Conservation (phyloP, 306 rosid genomes). For the Cucurbita argyrosperma region DNA sequence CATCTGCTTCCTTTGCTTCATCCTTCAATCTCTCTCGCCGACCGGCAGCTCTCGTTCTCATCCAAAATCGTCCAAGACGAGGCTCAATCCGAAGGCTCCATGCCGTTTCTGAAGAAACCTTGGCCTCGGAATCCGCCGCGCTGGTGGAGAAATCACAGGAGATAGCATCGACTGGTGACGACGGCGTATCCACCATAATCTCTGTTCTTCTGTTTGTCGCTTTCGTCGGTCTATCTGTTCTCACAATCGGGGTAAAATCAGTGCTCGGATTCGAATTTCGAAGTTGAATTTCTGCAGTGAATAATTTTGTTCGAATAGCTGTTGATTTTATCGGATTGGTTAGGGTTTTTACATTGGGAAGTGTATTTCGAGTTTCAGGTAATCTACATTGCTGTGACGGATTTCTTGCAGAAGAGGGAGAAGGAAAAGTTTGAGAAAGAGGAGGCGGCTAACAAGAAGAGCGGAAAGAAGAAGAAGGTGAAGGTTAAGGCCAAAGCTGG, state of each 20-base stretch:
- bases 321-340: not conserved
- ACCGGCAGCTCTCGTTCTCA: constrained; percentile 5
- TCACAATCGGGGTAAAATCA: constrained; percentile 64
- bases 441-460: constrained; percentile 28
- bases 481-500: constrained; percentile 41
- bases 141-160: constrained; percentile 36
- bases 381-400: constrained; percentile 62
- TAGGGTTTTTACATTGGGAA: constrained; percentile 1
- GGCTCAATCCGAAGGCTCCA: constrained; percentile 13
- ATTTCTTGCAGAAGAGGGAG: constrained; percentile 77
- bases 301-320: not conserved
- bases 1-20: constrained; percentile 10
- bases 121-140: constrained; percentile 22
- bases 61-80: constrained; percentile 11
- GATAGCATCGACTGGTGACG: constrained; percentile 30
- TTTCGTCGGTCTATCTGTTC: constrained; percentile 53
- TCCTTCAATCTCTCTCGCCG: constrained; percentile 9
- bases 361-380: constrained; percentile 29
- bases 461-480: constrained; percentile 38
- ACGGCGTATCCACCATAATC: constrained; percentile 27
- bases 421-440: constrained; percentile 76
- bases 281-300: not conserved
- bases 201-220: constrained; percentile 59
- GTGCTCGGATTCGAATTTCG: not conserved
- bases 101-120: constrained; percentile 26